Conservation (phyloP, 2,329 filamentous ascomycete species). For the Paraphaeosphaeria sporulosa region DNA sequence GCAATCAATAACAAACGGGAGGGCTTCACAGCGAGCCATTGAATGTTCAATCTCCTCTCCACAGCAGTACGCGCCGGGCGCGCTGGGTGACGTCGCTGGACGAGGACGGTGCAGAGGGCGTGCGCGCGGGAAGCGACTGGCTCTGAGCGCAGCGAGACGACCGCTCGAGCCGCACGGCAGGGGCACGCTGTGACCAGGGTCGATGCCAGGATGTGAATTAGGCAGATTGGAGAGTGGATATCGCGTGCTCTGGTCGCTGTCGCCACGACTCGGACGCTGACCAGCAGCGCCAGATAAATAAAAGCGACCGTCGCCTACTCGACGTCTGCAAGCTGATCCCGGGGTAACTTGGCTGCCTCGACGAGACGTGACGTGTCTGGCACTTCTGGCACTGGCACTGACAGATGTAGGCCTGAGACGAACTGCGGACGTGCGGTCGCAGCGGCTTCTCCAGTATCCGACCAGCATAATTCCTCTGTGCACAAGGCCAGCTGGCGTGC, state of each 20-base stretch:
- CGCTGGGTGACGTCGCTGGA: neutral
- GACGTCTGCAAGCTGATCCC: neutral
- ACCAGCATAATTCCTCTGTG: constrained; percentile 15
- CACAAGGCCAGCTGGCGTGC: neutral
- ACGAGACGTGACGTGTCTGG: constrained; percentile 16
- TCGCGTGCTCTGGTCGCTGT: constrained; percentile 7
- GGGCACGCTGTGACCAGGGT: constrained; percentile 16
- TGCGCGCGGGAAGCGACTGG: constrained; percentile 10
- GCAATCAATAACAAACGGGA: constrained; percentile 17
- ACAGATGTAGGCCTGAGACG: constrained; percentile 29
- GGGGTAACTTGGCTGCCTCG: neutral
- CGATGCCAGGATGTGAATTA: constrained; percentile 15
- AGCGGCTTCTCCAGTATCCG: constrained; percentile 26
- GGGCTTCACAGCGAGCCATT: constrained; percentile 15
- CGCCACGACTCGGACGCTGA: constrained; percentile 11
- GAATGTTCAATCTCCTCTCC: constrained; percentile 13
- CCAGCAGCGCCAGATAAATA: neutral
- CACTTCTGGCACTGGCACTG: constrained; percentile 16
- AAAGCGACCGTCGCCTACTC: neutral
- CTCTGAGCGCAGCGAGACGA: constrained; percentile 11
- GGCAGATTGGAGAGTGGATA: constrained; percentile 20
- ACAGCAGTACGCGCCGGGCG: constrained; percentile 15
- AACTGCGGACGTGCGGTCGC: constrained; percentile 27
- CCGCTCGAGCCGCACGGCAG: constrained; percentile 14
- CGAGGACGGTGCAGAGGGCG: neutral